These are phyloP conservation scores for Hymenoscyphus albidus DNA, from an alignment of 2,329 filamentous ascomycete genomes.

Conservation along the genomic window DNA sequence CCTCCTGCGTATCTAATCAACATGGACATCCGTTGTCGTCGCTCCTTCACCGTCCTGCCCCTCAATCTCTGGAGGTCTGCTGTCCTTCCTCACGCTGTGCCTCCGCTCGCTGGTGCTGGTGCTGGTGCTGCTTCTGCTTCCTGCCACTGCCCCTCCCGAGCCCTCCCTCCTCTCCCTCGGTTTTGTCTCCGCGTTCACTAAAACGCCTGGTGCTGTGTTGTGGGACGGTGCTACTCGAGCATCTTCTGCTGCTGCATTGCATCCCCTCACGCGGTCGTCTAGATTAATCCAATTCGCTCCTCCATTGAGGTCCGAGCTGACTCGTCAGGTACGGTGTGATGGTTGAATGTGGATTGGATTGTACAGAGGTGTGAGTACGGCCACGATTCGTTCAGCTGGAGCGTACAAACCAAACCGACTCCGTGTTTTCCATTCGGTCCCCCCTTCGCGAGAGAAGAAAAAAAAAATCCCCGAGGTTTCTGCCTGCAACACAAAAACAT, in stretches of 20 bases:
- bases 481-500: background rate
- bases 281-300: background rate
- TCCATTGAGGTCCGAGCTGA: conserved; percentile 1
- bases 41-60: background rate
- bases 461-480: background rate
- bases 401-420: background rate
- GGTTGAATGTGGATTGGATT: background rate
- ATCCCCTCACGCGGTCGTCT: background rate
- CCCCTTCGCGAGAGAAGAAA: background rate
- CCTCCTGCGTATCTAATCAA: background rate
- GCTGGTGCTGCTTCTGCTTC: no score
- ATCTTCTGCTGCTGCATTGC: background rate
- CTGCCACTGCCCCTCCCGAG: background rate
- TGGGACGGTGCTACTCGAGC: background rate
- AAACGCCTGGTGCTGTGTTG: background rate
- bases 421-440: background rate
- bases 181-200: background rate
- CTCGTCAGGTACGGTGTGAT: background rate
- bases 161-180: background rate
- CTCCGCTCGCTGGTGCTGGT: no score
- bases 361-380: no score
- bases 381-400: background rate
- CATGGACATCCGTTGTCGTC: background rate
- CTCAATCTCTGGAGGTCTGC: background rate
- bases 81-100: background rate